Conservation (phyloP, 73 alveolate genomes). For the Effrenium voratum region DNA sequence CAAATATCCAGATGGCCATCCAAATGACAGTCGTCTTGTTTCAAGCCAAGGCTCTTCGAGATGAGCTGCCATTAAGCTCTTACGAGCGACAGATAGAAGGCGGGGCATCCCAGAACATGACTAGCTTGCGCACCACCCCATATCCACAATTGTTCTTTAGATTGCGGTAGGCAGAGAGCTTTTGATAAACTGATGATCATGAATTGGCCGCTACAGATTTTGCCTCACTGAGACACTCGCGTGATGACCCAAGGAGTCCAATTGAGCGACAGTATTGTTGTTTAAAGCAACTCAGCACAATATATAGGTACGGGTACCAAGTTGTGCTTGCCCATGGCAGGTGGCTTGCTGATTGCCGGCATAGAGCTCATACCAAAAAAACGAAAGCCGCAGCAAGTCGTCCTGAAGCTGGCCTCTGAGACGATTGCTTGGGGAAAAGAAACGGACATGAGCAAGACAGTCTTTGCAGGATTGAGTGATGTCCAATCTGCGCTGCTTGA, state of each 20-base stretch:
- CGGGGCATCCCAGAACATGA: neutral
- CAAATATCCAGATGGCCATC: too few relatives aligned
- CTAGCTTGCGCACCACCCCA: too few relatives aligned
- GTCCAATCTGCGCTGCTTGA: neutral
- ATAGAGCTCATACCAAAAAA: neutral
- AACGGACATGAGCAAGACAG: neutral
- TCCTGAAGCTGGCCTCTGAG: conserved; percentile 9
- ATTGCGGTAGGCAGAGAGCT: too few relatives aligned
- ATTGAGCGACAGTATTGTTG: neutral
- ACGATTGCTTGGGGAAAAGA: neutral
- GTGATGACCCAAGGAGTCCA: neutral
- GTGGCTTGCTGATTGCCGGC: conserved; percentile 54
- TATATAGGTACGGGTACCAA: too few relatives aligned
- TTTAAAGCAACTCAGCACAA: too few relatives aligned
- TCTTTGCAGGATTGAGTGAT: neutral
- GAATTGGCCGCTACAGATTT: neutral
- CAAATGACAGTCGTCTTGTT: too few relatives aligned
- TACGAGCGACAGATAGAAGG: conserved; percentile 48
- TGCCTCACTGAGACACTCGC: neutral
- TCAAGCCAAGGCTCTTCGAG: conserved; percentile 2
- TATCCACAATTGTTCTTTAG: too few relatives aligned
- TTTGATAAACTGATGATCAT: neutral
- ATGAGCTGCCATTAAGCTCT: conserved; percentile 19
- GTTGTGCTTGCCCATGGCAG: neutral
- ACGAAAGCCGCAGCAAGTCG: neutral